Conservation (phyloP, 768 basidiomycete species). For the Lanmaoa rubissima region DNA sequence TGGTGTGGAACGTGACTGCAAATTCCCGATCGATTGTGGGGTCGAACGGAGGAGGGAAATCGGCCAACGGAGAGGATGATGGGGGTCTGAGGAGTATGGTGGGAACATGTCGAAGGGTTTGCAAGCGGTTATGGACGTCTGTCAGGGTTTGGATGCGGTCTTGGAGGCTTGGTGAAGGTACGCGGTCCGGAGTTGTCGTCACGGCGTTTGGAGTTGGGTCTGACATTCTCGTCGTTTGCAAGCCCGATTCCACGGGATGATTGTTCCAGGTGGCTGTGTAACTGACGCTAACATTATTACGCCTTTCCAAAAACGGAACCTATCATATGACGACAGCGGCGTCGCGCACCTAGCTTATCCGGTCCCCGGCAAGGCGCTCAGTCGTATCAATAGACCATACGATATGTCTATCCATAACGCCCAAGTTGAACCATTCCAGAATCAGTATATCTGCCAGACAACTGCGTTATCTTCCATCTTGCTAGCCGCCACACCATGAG, state of each 20-base stretch:
- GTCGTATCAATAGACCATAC: not conserved
- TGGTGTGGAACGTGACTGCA: slow-evolving; percentile 26
- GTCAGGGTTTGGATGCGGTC: slow-evolving; percentile 47
- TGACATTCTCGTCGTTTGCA: not conserved
- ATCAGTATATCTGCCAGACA: not conserved
- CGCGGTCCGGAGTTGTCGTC: slow-evolving; percentile 2
- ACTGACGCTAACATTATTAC: not conserved
- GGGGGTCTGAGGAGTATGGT: slow-evolving; percentile 43
- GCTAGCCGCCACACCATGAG: slow-evolving; percentile 13
- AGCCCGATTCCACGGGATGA: not conserved
- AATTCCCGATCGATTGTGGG: slow-evolving; percentile 29
- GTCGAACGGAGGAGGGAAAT: slow-evolving; percentile 30
- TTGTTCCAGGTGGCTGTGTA: slow-evolving; percentile 20
- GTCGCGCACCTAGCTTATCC: not conserved
- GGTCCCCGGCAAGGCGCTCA: slow-evolving; percentile 12
- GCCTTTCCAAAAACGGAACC: too few relatives aligned
- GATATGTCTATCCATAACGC: not conserved
- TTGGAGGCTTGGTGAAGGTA: slow-evolving; percentile 31
- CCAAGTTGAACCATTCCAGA: not conserved
- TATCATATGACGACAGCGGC: not conserved
- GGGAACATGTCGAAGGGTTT: slow-evolving; percentile 46
- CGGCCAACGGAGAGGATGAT: slow-evolving; percentile 18
- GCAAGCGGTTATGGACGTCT: slow-evolving; percentile 44
- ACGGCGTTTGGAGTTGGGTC: slow-evolving; percentile 1
- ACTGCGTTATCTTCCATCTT: too few relatives aligned